Evolutionary conservation across 1,139 yeast genomes (phyloP).

Genomic region (Trichomonascaceae sp.): DNA sequence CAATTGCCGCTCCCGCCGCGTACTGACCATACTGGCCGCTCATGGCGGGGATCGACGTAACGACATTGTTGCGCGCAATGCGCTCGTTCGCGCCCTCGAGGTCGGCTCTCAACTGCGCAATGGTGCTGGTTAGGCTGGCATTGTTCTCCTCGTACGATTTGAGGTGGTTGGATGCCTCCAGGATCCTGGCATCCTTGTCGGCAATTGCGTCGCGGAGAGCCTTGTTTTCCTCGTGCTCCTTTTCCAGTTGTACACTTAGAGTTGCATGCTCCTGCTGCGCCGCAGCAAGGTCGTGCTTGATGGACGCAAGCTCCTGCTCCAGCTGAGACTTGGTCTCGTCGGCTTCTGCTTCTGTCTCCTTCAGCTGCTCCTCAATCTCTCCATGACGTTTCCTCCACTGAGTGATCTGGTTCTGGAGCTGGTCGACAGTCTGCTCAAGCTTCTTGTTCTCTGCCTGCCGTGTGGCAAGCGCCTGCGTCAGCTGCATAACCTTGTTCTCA

Average conservation of each 20-base stretch:
- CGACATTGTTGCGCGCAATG: slow-evolving; percentile 16
- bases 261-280: slow-evolving; percentile 43
- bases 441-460: slow-evolving; percentile 72
- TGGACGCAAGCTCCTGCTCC: slow-evolving; percentile 38
- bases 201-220: slow-evolving; percentile 43
- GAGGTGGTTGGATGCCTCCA: slow-evolving; percentile 17
- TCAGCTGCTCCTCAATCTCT: slow-evolving; percentile 17
- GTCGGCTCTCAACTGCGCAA: slow-evolving; percentile 56
- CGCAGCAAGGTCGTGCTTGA: slow-evolving; percentile 33
- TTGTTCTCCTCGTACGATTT: slow-evolving; percentile 20
- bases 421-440: slow-evolving; percentile 48
- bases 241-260: slow-evolving; percentile 51
- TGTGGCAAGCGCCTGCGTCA: slow-evolving; percentile 70
- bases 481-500: slow-evolving; percentile 91
- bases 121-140: slow-evolving; percentile 41
- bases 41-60: slow-evolving; percentile 21
- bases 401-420: slow-evolving; percentile 28
- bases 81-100: slow-evolving; percentile 32
- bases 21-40: slow-evolving; percentile 10
- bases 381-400: slow-evolving; percentile 23
- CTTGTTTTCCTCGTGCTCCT: slow-evolving; percentile 45
- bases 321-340: slow-evolving; percentile 42
- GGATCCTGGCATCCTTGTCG: slow-evolving; percentile 46
- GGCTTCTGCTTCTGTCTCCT: slow-evolving; percentile 36
- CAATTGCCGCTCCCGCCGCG: slow-evolving; percentile 8